Percentiles rank a stretch among this genome's conserved stretches.
phyloP scores from a whole-genome alignment of 1,139 yeast genomes.

The Geotrichum candidum region DNA sequence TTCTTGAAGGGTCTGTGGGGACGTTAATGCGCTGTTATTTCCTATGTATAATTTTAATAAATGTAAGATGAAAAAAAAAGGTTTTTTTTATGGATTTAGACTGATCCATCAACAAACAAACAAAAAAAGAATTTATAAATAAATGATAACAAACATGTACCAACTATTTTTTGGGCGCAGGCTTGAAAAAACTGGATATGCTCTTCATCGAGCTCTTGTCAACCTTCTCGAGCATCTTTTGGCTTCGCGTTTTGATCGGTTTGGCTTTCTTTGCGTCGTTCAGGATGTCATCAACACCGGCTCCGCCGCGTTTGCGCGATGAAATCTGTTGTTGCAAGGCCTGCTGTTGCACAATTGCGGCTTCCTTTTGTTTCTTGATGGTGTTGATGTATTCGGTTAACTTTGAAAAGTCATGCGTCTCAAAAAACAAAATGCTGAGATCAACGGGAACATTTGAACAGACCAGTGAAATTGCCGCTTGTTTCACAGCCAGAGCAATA shows the following conservation, averaged over 20 bases:
- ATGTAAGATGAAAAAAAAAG: background rate
- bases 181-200: constrained; percentile 12
- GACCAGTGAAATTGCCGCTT: constrained; percentile 29
- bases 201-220: constrained; percentile 12
- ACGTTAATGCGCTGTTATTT: constrained; percentile 3
- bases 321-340: constrained; percentile 12
- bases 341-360: constrained; percentile 21
- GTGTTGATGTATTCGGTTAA: constrained; percentile 22
- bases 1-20: constrained; percentile 17
- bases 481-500: constrained; percentile 22
- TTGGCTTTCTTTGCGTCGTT: background rate
- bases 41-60: background rate
- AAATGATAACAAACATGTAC: too few species aligned
- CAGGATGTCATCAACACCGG: background rate
- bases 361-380: constrained; percentile 20
- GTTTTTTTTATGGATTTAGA: background rate
- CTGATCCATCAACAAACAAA: background rate
- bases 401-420: constrained; percentile 22
- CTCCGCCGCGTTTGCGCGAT: constrained; percentile 3
- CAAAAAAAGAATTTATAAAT: too few species aligned
- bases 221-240: constrained; percentile 10
- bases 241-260: constrained; percentile 6
- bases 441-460: constrained; percentile 29
- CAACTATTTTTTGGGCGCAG: constrained; percentile 5
- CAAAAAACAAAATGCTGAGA: constrained; percentile 21